Evolutionary conservation across 441 rosid species (phyloP), one percentile per base, ranked within the genome.

Genomic region (Rhodomyrtus psidioides): DNA sequence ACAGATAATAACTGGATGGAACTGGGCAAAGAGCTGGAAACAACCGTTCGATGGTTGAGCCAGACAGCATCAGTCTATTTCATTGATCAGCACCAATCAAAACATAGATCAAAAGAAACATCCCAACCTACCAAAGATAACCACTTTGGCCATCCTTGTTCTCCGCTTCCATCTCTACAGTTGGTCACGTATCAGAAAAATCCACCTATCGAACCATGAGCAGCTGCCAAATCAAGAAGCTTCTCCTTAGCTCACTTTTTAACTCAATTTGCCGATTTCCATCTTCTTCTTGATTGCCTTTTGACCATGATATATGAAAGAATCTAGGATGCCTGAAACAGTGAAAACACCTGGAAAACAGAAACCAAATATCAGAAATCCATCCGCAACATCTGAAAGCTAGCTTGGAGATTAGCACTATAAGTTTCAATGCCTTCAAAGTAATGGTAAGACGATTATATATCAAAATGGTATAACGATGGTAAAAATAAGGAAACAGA

Each of bases 261-360:
- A 97, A 87, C 93, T 97, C 75, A 93, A 93, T 91, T 95, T 97
- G 88, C 99, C 99, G 6, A 97, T 90, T 89, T 95, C 99, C 92
- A 96, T 96, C 93, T 97, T 96, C 94, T 94, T 97, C 94, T 94
- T 96, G 89, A 96, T 95, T 88, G 96, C 98, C 92, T 76, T 97
- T 84, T 97, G 98, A 83, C 99, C 98, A 87, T 97, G 98, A 87
- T 95, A 97, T 87, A 97, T 75, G 85, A 96, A 95, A 56, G 99
- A 90, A 90, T 97, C 99, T 86, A 97, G 85, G 89, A 97, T 96
- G 88, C 98, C 99, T 14, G 99, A 97, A 62, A 97, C 96, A 3
- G 99, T 95, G 91, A 95, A 97, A 83, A 97, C 93, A 83, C 99
- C 98, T 96, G 93, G 79, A 85, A 83, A 12, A 65, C 55, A 74